These are phyloP conservation scores for Musa schizocarpa DNA, from an alignment of 176 grass and related monocot genomes.

Conservation along the genomic window DNA sequence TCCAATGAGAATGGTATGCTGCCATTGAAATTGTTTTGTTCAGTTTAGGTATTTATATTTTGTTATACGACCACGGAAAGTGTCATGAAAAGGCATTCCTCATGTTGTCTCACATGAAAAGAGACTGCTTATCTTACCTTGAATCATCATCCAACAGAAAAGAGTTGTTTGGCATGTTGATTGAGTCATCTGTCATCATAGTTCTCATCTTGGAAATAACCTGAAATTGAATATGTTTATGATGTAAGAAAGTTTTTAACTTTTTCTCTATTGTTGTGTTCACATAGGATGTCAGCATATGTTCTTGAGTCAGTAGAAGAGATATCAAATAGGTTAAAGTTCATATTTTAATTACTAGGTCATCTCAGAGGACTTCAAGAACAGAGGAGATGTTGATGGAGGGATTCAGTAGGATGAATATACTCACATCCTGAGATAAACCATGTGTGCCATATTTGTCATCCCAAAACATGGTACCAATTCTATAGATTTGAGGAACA, in stretches of 20 bases:
- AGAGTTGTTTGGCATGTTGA: conserved; percentile 69
- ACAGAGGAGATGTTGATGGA: neutral
- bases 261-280: too few species aligned
- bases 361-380: too few species aligned
- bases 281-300: too few species aligned
- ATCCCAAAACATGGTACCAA: conserved; percentile 93
- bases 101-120: neutral
- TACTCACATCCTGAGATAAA: conserved; percentile 61
- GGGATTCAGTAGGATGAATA: conserved; percentile 1
- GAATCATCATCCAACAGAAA: conserved; percentile 89
- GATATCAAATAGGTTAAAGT: neutral
- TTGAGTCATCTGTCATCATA: conserved; percentile 58
- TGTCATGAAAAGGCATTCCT: too few species aligned
- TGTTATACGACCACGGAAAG: neutral
- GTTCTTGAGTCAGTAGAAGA: too few species aligned
- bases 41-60: neutral
- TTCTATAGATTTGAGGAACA: conserved; percentile 78
- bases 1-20: conserved; percentile 47
- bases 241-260: neutral
- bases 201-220: conserved; percentile 77
- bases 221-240: conserved; percentile 34
- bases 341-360: too few species aligned
- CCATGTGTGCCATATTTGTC: conserved; percentile 91
- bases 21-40: conserved; percentile 1
- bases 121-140: conserved; percentile 34